Evolutionary conservation across 2,329 filamentous ascomycete genomes (phyloP).

Genomic region (Penicillium sp.): DNA sequence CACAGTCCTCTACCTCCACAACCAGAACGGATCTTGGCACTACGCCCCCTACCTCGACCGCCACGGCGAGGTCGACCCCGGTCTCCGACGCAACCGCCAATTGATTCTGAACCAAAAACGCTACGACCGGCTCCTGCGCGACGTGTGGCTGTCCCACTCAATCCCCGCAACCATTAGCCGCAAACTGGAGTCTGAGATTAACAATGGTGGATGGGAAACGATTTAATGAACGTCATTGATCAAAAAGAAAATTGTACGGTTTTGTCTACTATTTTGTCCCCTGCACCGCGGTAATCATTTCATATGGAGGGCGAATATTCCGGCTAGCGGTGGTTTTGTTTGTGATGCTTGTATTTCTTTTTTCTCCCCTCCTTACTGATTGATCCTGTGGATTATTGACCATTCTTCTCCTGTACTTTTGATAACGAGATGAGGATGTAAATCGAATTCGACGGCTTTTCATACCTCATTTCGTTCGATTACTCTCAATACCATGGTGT

Average conservation of each 20-base stretch:
- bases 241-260: slow-evolving; percentile 7
- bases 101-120: slow-evolving; percentile 90
- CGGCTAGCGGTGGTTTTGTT: neutral
- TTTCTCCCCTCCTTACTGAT: neutral
- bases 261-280: neutral
- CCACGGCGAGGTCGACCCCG: slow-evolving; percentile 94
- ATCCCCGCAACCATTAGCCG: slow-evolving; percentile 87
- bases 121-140: slow-evolving; percentile 84
- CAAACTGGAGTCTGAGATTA: slow-evolving; percentile 91
- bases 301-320: neutral
- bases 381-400: neutral
- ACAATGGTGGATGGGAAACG: slow-evolving; percentile 95
- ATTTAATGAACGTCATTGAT: slow-evolving; percentile 30
- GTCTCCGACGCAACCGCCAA: slow-evolving; percentile 81
- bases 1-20: slow-evolving; percentile 83
- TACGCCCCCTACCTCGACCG: slow-evolving; percentile 92
- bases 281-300: neutral
- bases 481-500: neutral
- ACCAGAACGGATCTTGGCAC: slow-evolving; percentile 77
- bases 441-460: neutral
- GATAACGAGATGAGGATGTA: neutral
- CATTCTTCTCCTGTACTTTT: neutral
- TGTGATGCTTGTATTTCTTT: neutral
- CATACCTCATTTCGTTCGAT: neutral
- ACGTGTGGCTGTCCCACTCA: slow-evolving; percentile 81